phyloP scores from a whole-genome alignment of 768 basidiomycete genomes.

The Phlegmacium glaucopus region DNA sequence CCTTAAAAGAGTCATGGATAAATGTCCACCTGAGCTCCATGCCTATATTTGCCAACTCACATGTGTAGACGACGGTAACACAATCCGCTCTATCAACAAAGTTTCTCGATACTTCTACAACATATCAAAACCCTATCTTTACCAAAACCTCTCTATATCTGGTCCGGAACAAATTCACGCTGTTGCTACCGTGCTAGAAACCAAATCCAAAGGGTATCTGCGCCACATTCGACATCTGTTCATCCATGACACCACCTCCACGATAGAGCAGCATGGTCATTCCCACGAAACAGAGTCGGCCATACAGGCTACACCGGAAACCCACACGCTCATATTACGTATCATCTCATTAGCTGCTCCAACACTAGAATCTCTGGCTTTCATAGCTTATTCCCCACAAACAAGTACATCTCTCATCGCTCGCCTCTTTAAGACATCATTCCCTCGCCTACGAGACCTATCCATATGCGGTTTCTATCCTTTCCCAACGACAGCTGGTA shows the following conservation, averaged over 20 bases:
- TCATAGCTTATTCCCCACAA: conserved; percentile 28
- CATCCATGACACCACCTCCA: conserved; percentile 25
- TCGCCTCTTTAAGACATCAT: conserved; percentile 37
- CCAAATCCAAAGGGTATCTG: conserved; percentile 27
- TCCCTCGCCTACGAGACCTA: conserved; percentile 39
- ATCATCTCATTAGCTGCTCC: conserved; percentile 37
- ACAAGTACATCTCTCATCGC: conserved; percentile 38
- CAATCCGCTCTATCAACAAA: conserved; percentile 32
- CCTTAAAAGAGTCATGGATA: conserved; percentile 23
- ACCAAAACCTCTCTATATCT: conserved; percentile 34
- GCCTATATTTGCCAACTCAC: conserved; percentile 41
- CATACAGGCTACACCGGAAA: conserved; percentile 1
- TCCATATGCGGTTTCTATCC: conserved; percentile 48
- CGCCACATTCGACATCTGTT: conserved; percentile 42
- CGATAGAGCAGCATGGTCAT: conserved; percentile 13
- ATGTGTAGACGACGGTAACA: conserved; percentile 36
- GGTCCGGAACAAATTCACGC: conserved; percentile 24
- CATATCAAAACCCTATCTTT: conserved; percentile 36
- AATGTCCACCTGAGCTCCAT: conserved; percentile 41
- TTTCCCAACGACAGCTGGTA: conserved; percentile 34
- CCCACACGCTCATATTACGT: conserved; percentile 16
- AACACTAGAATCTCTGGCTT: conserved; percentile 37
- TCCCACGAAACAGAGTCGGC: conserved; percentile 5
- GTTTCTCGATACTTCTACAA: conserved; percentile 39
- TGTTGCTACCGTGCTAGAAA: conserved; percentile 28